Percentiles rank a stretch among this genome's conserved stretches.
Evolutionary conservation across 495 filamentous ascomycete species (phyloP).

Genomic region (Talaromyces ruber): DNA sequence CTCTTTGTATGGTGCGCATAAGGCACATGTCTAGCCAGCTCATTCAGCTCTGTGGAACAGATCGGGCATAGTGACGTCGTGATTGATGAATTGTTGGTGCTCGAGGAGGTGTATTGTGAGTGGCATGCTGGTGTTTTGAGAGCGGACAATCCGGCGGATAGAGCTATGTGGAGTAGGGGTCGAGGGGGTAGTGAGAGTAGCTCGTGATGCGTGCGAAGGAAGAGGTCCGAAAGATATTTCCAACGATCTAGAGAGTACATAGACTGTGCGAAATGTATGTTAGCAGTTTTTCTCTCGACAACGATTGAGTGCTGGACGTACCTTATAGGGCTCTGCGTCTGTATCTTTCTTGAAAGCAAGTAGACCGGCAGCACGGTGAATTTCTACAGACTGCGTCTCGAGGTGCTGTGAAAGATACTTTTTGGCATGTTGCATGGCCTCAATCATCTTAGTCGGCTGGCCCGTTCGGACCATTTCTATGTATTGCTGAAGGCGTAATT

Average conservation of each 20-base stretch:
- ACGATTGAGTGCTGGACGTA: constrained; percentile 18
- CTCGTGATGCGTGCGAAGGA: constrained; percentile 76
- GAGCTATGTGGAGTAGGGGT: constrained; percentile 84
- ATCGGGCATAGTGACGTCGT: constrained; percentile 79
- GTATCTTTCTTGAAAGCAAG: constrained; percentile 65
- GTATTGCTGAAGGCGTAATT: constrained; percentile 91
- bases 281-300: constrained; percentile 6
- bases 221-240: constrained; percentile 68
- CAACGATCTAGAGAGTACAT: constrained; percentile 69
- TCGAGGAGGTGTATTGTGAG: constrained; percentile 51
- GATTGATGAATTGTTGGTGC: constrained; percentile 48
- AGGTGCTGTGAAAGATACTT: constrained; percentile 65
- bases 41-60: constrained; percentile 89
- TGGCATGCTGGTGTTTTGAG: constrained; percentile 96
- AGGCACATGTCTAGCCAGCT: constrained; percentile 76
- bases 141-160: constrained; percentile 85
- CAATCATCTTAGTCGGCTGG: constrained; percentile 49
- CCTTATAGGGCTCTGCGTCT: constrained; percentile 52
- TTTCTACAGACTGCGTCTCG: constrained; percentile 58
- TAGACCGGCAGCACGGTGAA: constrained; percentile 67
- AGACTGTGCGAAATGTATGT: constrained; percentile 34
- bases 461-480: constrained; percentile 75
- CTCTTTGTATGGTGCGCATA: constrained; percentile 94
- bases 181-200: constrained; percentile 74
- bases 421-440: constrained; percentile 73